These are phyloP conservation scores for Globisporangium sylvaticum DNA, from an alignment of 352 stramenopile genomes.

Conservation along the genomic window DNA sequence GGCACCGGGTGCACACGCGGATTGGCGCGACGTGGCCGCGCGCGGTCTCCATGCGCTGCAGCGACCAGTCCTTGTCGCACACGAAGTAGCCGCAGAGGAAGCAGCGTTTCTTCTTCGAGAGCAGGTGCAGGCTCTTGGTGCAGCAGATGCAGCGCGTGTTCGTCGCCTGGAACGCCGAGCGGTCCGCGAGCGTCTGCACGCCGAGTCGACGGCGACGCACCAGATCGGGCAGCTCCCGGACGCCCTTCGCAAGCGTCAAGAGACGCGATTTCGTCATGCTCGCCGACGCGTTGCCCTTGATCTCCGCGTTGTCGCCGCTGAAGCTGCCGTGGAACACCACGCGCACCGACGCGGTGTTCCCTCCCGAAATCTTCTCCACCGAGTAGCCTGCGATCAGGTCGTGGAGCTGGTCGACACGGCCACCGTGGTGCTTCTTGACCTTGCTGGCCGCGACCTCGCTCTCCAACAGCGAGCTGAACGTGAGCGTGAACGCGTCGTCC, in stretches of 20 bases:
- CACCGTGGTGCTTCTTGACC: background rate
- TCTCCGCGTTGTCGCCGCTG: constrained; percentile 6
- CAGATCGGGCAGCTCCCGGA: constrained; percentile 33
- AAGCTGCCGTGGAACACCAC: constrained; percentile 35
- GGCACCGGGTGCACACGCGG: background rate
- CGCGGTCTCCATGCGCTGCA: constrained; percentile 18
- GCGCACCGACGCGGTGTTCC: too few relatives aligned
- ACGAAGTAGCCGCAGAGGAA: constrained; percentile 25
- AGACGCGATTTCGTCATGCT: constrained; percentile 23
- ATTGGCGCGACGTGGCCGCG: background rate
- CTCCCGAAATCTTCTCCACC: background rate
- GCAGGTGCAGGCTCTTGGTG: constrained; percentile 29
- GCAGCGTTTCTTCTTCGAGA: constrained; percentile 21
- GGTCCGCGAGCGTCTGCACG: constrained; percentile 40
- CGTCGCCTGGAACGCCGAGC: constrained; percentile 24
- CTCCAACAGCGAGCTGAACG: background rate
- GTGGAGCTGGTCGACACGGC: background rate
- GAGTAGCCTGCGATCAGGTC: background rate
- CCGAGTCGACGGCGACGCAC: constrained; percentile 50
- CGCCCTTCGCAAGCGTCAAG: constrained; percentile 30
- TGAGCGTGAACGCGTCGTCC: constrained; percentile 1
- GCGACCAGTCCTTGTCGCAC: constrained; percentile 23
- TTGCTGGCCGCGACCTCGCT: background rate
- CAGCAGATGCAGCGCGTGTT: constrained; percentile 60
- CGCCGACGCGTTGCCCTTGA: constrained; percentile 1